Base-by-base conservation (phyloP, 352 stramenopile genomes). In the Stephanocyclus meneghinianus region DNA sequence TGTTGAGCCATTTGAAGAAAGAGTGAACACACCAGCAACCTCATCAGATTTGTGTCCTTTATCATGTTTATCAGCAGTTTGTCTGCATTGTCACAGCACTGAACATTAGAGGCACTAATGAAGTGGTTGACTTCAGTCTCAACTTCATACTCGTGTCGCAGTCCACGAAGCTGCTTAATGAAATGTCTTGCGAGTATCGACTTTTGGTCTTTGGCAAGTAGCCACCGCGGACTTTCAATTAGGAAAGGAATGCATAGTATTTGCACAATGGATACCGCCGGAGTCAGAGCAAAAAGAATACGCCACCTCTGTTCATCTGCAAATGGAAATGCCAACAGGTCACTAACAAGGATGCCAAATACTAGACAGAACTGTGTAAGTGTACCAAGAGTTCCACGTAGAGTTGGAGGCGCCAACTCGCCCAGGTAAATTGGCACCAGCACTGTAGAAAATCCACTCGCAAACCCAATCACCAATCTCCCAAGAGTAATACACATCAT, bases 371-470 rank as follows among this genome's bases (percentile, higher is more conserved):
- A 96, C 79, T 96, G 92, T 37, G 90, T 95, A 35, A 95, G 69
- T 40, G 92, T 96, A 26, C 94, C 94, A 45, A 97, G 76, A 59
- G 89, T 93, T 37, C 94, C 94, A 71, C 94, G 84, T 9, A 96
- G 67, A 16, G 84, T 95, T 56, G 70, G 70, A 26, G 76, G 76
- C 45, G 67, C 70, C 4, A 96, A 65, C 80, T 97, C 94, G 35
- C 92, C 92, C 3, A 97, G 78, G 85, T 96, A 97, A 51, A 97
- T 91, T 10, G 94, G 94, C 10, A 95, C 88, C n/a, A 96, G 68
- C 21, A 96, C 91, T 9, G 83, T 90, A 11, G 84, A 88, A 67
- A 89, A 92, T 59, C 92, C 93, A 71, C 76, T 91, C 18, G 92
- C 92, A 81, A 95, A 91, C 63, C 93, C 93, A 80, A 94, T 90